Conservation (phyloP, 352 stramenopile genomes). For the Phytophthora litchii region DNA sequence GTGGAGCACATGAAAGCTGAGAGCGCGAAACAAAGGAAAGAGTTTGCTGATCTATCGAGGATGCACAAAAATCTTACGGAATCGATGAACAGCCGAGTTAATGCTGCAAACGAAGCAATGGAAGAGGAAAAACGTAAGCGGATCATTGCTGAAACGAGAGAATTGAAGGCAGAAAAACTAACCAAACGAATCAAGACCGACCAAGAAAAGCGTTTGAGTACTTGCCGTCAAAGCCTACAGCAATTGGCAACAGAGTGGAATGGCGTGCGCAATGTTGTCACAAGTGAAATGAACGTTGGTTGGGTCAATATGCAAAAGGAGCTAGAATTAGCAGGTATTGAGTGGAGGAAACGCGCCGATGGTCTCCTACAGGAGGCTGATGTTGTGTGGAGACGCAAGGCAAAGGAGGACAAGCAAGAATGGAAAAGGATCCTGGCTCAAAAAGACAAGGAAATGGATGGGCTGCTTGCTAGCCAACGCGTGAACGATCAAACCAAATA, state of each 20-base stretch:
- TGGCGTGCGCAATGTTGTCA: conserved; percentile 38
- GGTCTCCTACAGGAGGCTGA: conserved; percentile 27
- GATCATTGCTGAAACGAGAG: conserved; percentile 26
- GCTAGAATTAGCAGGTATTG: conserved; percentile 16
- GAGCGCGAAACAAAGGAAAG: conserved; percentile 52
- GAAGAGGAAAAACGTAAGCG: conserved; percentile 40
- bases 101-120: conserved; percentile 35
- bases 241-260: conserved; percentile 37
- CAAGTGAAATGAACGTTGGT: conserved; percentile 39
- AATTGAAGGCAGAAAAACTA: conserved; percentile 38
- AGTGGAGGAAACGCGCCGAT: conserved; percentile 36
- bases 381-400: conserved; percentile 25
- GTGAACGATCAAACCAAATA: conserved; percentile 69
- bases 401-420: conserved; percentile 47
- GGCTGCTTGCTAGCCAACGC: conserved; percentile 43
- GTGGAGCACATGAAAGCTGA: conserved; percentile 44
- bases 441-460: conserved; percentile 63
- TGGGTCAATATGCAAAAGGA: conserved; percentile 44
- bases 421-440: conserved; percentile 47
- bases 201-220: conserved; percentile 31
- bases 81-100: conserved; percentile 38
- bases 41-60: conserved; percentile 64
- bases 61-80: conserved; percentile 74
- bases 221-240: conserved; percentile 39
- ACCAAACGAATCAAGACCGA: conserved; percentile 25